These are phyloP conservation scores for Boletellus emodensis DNA, from an alignment of 768 basidiomycete species.

Conservation along the genomic window DNA sequence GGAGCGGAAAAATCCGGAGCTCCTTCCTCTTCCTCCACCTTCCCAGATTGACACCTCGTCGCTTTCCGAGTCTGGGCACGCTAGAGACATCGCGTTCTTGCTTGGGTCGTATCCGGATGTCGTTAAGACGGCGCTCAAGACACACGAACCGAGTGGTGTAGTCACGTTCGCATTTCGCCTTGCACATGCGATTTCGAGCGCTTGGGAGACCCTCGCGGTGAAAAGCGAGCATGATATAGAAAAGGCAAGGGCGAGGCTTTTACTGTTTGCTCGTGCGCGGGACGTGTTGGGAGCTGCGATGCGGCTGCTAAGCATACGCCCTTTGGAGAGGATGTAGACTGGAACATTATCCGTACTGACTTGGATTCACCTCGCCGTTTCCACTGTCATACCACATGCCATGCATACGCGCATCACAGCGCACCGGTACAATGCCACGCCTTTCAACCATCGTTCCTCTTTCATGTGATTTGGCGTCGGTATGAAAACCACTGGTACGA, in stretches of 20 bases:
- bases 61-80: slow-evolving; percentile 66
- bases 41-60: slow-evolving; percentile 63
- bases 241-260: slow-evolving; percentile 81
- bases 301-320: slow-evolving; percentile 82
- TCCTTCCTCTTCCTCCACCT: slow-evolving; percentile 69
- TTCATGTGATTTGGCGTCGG: too few species aligned
- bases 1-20: slow-evolving; percentile 85
- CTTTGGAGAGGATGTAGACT: slow-evolving; percentile 85
- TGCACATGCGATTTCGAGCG: slow-evolving; percentile 82
- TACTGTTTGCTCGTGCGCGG: slow-evolving; percentile 82
- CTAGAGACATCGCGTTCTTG: slow-evolving; percentile 82
- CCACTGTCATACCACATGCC: too few species aligned
- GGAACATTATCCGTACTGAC: too few species aligned
- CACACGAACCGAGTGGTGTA: slow-evolving; percentile 84
- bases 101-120: slow-evolving; percentile 90
- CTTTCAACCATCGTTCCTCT: too few species aligned
- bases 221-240: slow-evolving; percentile 74
- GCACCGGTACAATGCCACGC: too few species aligned
- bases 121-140: slow-evolving; percentile 79
- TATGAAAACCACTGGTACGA: too few species aligned
- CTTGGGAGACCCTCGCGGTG: slow-evolving; percentile 89
- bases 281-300: slow-evolving; percentile 88
- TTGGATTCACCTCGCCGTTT: too few species aligned
- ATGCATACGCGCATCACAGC: too few species aligned
- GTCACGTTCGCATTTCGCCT: slow-evolving; percentile 89